A percentile compares a stretch with the other conserved stretches of the same genome.
These are phyloP conservation scores for Exophiala sp. DNA, from an alignment of 2,329 filamentous ascomycete genomes.

Conservation along the genomic window DNA sequence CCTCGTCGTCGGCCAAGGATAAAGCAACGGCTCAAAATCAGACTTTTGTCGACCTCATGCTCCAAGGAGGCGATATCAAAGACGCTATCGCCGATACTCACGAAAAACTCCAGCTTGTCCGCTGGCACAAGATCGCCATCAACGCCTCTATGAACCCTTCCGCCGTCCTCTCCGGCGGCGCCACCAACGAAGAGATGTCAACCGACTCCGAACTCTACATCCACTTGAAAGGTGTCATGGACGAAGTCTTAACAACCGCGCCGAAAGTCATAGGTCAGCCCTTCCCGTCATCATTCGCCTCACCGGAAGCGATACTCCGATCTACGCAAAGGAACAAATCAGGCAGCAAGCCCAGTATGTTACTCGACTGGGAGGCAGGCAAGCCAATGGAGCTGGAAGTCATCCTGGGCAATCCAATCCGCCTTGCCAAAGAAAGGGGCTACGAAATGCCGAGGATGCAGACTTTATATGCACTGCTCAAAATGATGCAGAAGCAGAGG, in stretches of 20 bases:
- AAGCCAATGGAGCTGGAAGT: conserved; percentile 68
- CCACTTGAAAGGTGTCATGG: conserved; percentile 65
- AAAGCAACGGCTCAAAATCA: conserved; percentile 36
- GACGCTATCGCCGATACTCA: conserved; percentile 65
- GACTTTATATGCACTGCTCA: conserved; percentile 63
- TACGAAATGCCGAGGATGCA: conserved; percentile 65
- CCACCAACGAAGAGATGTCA: conserved; percentile 64
- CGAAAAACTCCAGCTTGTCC: conserved; percentile 63
- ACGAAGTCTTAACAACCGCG: conserved; percentile 64
- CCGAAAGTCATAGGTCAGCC: conserved; percentile 60
- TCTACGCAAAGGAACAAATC: conserved; percentile 60
- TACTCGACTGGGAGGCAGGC: conserved; percentile 66
- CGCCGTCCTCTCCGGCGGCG: conserved; percentile 63
- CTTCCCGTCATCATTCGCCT: conserved; percentile 59
- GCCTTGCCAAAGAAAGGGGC: conserved; percentile 60
- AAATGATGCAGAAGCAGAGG: conserved; percentile 57
- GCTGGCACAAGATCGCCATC: conserved; percentile 75
- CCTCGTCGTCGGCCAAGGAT: conserved; percentile 33
- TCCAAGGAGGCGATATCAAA: conserved; percentile 53
- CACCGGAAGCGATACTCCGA: conserved; percentile 59
- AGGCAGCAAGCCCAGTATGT: conserved; percentile 55
- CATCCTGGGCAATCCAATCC: conserved; percentile 67
- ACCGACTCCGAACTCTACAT: conserved; percentile 59
- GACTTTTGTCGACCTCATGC: conserved; percentile 45
- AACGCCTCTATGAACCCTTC: conserved; percentile 73